Percentiles rank a stretch among this genome's conserved stretches.
Conservation (phyloP, 2,329 filamentous ascomycete genomes). For the Dactylellina haptotyla region DNA sequence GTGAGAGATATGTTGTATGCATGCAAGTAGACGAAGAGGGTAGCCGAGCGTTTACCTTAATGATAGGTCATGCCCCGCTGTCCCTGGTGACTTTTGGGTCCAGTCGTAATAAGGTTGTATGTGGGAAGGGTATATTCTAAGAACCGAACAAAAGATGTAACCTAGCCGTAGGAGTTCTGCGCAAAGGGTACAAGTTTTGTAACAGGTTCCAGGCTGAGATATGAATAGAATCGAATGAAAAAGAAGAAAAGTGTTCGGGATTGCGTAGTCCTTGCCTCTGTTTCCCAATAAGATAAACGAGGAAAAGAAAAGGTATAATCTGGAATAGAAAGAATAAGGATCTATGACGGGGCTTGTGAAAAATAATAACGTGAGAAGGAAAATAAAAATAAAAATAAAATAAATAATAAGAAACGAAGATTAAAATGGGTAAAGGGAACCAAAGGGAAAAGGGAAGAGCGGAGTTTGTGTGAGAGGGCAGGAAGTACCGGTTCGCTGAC, state of each 20-base stretch:
- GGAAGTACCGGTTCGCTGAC: slow-evolving; percentile 52
- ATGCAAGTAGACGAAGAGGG: slow-evolving; percentile 54
- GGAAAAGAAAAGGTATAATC: too few relatives aligned
- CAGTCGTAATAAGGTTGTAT: slow-evolving; percentile 9
- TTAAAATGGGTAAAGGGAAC: slow-evolving; percentile 9
- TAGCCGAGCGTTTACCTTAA: slow-evolving; percentile 54
- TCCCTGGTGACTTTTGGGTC: slow-evolving; percentile 34
- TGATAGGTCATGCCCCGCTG: slow-evolving; percentile 51
- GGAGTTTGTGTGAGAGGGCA: slow-evolving; percentile 20
- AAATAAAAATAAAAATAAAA: slow-evolving; percentile 20
- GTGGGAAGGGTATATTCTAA: slow-evolving; percentile 23
- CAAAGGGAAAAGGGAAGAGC: slow-evolving; percentile 13
- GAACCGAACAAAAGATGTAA: slow-evolving; percentile 38
- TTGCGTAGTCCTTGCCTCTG: slow-evolving; percentile 51
- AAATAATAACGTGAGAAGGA: too few relatives aligned
- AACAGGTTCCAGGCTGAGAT: slow-evolving; percentile 20
- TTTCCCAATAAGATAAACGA: too few relatives aligned
- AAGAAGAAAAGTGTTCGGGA: slow-evolving; percentile 45
- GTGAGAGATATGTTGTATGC: slow-evolving; percentile 43
- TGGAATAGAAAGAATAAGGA: too few relatives aligned
- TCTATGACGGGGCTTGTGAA: too few relatives aligned
- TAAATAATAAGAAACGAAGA: slow-evolving; percentile 1
- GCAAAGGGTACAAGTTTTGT: slow-evolving; percentile 43
- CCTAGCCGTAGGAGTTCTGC: slow-evolving; percentile 51
- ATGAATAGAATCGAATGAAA: slow-evolving; percentile 39